Evolutionary conservation across 2,329 filamentous ascomycete genomes (phyloP).

Genomic region (Paecilomyces variotii): DNA sequence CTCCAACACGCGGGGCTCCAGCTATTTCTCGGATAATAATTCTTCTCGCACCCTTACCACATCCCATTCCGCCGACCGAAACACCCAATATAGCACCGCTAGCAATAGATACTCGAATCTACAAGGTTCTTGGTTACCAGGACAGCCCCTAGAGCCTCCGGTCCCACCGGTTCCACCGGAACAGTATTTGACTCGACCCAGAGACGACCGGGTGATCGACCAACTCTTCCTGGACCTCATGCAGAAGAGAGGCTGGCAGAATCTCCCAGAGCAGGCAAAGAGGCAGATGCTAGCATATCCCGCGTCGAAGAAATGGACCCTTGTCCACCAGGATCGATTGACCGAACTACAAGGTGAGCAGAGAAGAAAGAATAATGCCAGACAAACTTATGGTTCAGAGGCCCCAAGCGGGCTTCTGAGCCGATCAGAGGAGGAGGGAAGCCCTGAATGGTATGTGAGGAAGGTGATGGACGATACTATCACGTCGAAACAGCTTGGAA

Average conservation of each 20-base stretch:
- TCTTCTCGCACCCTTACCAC: constrained; percentile 37
- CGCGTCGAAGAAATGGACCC: constrained; percentile 91
- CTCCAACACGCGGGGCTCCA: constrained; percentile 50
- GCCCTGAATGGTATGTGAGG: constrained; percentile 95
- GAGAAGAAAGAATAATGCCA: constrained; percentile 69
- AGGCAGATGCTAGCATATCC: constrained; percentile 96
- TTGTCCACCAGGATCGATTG: constrained; percentile 89
- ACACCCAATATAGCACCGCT: constrained; percentile 15
- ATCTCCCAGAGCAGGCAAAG: constrained; percentile 85
- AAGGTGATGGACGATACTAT: constrained; percentile 95
- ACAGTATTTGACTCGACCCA: constrained; percentile 35
- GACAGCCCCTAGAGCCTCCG: constrained; percentile 13
- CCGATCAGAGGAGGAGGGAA: constrained; percentile 86
- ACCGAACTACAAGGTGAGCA: constrained; percentile 93
- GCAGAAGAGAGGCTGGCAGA: constrained; percentile 97
- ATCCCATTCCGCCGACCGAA: constrained; percentile 28
- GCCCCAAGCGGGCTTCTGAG: constrained; percentile 59
- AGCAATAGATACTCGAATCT: constrained; percentile 23
- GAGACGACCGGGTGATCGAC: constrained; percentile 67
- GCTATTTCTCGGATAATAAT: constrained; percentile 47
- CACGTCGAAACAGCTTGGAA: constrained; percentile 82
- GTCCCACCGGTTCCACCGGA: constrained; percentile 26
- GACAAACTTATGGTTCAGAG: constrained; percentile 59
- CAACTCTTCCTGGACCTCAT: constrained; percentile 88
- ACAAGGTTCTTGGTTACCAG: constrained; percentile 20